A percentile compares a stretch with the other conserved stretches of the same genome.
Conservation (phyloP, 345 rosid species). For the Carallia brachiata region DNA sequence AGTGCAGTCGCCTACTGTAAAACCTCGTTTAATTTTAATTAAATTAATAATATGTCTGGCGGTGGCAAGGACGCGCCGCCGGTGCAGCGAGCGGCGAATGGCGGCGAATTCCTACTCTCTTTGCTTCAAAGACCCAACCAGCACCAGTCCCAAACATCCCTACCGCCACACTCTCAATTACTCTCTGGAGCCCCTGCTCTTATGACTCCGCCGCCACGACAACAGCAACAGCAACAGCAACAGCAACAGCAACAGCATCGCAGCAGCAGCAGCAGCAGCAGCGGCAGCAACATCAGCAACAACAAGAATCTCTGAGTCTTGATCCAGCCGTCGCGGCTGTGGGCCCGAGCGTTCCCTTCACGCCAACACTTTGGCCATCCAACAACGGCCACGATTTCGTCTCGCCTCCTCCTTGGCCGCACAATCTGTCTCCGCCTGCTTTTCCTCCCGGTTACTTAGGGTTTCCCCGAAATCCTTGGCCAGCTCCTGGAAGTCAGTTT, state of each 20-base stretch:
- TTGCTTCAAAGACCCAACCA: conserved; percentile 60
- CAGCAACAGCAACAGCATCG: conserved; percentile 16
- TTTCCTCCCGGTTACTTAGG: conserved; percentile 46
- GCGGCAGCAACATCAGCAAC: conserved; percentile 17
- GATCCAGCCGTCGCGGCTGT: conserved; percentile 92
- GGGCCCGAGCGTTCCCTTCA: conserved; percentile 49
- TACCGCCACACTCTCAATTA: not conserved
- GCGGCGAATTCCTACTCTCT: conserved; percentile 79
- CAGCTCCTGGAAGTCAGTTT: conserved; percentile 25
- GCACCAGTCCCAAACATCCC: conserved; percentile 20
- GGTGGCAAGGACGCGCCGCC: conserved; percentile 45
- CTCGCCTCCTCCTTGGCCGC: conserved; percentile 39
- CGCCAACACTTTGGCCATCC: conserved; percentile 37
- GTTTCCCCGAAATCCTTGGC: conserved; percentile 44
- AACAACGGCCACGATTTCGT: conserved; percentile 46
- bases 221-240: conserved; percentile 15
- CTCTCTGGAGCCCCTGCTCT: not conserved
- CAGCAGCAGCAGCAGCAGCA: conserved; percentile 18
- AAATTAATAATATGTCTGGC: conserved; percentile 20
- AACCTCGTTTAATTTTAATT: conserved; percentile 18
- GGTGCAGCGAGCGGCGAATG: conserved; percentile 39
- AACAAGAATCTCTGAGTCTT: conserved; percentile 28
- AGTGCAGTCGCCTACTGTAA: not conserved
- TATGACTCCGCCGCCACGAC: too few species aligned
- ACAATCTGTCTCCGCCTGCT: conserved; percentile 33